Conservation (phyloP, 2,329 filamentous ascomycete species). For the Trichoderma oligosporum region DNA sequence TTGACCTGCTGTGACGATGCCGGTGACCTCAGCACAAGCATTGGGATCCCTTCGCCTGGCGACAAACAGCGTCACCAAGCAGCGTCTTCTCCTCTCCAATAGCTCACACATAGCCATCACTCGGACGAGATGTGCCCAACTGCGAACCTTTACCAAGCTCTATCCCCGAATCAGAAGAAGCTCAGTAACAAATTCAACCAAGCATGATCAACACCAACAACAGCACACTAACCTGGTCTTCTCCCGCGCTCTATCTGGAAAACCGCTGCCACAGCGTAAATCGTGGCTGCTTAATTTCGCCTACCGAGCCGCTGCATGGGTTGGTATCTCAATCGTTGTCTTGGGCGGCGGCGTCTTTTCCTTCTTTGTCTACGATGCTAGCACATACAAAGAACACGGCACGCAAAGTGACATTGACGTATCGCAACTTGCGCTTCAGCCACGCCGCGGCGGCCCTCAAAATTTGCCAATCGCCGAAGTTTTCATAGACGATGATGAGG, state of each 20-base stretch:
- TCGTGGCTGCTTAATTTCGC: slow-evolving; percentile 54
- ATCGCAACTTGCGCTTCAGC: slow-evolving; percentile 77
- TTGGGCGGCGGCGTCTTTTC: slow-evolving; percentile 65
- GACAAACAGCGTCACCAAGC: slow-evolving; percentile 3
- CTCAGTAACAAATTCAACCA: slow-evolving; percentile 16
- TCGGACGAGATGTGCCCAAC: slow-evolving; percentile 15
- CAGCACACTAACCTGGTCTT: slow-evolving; percentile 22
- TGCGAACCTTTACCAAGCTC: slow-evolving; percentile 26
- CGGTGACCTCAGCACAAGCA: background rate
- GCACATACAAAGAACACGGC: slow-evolving; percentile 75
- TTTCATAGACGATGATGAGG: slow-evolving; percentile 85
- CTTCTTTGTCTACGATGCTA: slow-evolving; percentile 93
- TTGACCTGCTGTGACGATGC: slow-evolving; percentile 12
- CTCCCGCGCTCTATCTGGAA: slow-evolving; percentile 47
- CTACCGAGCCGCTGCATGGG: slow-evolving; percentile 59
- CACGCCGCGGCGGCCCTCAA: slow-evolving; percentile 82
- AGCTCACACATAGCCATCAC: slow-evolving; percentile 22
- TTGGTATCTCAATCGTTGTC: slow-evolving; percentile 70
- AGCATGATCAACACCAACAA: background rate
- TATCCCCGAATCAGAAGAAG: slow-evolving; percentile 2
- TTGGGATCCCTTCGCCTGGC: slow-evolving; percentile 18
- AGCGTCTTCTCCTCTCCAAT: slow-evolving; percentile 15
- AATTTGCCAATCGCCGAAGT: slow-evolving; percentile 88
- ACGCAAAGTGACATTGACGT: slow-evolving; percentile 71
- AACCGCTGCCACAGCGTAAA: slow-evolving; percentile 46